phyloP scores from a whole-genome alignment of 345 rosid species.

The Melaleuca quinquenervia region DNA sequence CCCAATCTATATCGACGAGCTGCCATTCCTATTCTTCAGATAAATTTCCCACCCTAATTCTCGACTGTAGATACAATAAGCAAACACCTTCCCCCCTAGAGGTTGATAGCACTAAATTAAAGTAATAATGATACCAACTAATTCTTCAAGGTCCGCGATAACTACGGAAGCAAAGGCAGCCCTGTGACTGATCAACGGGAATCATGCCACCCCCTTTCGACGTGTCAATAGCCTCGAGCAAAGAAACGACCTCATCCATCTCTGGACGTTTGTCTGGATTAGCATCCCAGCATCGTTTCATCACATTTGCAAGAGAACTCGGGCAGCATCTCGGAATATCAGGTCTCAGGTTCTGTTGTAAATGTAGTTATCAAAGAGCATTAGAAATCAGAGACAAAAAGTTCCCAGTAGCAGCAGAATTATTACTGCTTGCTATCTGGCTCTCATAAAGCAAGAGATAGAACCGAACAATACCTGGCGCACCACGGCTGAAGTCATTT shows the following conservation, averaged over 20 bases:
- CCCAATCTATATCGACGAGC: neutral
- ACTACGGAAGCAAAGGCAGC: constrained; percentile 86
- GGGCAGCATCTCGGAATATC: constrained; percentile 99
- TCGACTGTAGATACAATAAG: neutral
- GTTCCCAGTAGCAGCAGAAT: neutral
- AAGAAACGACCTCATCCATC: constrained; percentile 90
- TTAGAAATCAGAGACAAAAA: neutral
- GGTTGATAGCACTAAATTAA: neutral
- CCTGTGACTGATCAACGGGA: constrained; percentile 70
- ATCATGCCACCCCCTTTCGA: constrained; percentile 97
- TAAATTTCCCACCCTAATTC: neutral
- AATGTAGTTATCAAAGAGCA: neutral
- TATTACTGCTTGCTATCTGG: neutral
- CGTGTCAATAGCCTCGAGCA: constrained; percentile 86
- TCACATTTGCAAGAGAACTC: constrained; percentile 69
- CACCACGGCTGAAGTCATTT: constrained; percentile 94
- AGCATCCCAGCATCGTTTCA: constrained; percentile 99
- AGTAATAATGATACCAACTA: neutral
- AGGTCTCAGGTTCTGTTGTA: constrained; percentile 78
- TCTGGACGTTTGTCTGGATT: constrained; percentile 89
- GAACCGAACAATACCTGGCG: constrained; percentile 45
- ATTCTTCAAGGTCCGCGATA: constrained; percentile 66
- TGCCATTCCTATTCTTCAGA: neutral
- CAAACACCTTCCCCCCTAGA: neutral
- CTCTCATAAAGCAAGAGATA: neutral